These are phyloP conservation scores for Coniferiporia sulphurascens DNA, from an alignment of 1,284 basidiomycete genomes.

Conservation along the genomic window DNA sequence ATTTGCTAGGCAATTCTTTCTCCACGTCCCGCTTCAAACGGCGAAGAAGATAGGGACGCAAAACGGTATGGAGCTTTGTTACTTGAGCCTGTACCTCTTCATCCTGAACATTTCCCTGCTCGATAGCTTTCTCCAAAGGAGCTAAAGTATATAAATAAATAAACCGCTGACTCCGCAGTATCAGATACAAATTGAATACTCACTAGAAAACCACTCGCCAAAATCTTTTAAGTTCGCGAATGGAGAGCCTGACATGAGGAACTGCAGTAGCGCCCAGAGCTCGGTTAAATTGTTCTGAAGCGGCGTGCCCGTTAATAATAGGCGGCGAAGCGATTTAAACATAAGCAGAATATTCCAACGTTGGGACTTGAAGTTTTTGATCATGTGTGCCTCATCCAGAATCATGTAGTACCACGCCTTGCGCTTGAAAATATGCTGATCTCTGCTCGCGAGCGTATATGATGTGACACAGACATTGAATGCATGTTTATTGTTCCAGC, in stretches of 20 bases:
- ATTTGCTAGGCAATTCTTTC: constrained; percentile 93
- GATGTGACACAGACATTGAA: constrained; percentile 98
- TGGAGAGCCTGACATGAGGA: constrained; percentile 90
- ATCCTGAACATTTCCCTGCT: constrained; percentile 75
- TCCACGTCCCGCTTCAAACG: constrained; percentile 95
- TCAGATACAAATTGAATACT: constrained; percentile 28
- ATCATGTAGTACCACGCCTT: constrained; percentile 98
- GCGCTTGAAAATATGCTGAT: constrained; percentile 92
- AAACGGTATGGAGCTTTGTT: constrained; percentile 84
- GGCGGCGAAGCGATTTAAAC: constrained; percentile 85
- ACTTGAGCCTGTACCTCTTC: constrained; percentile 88
- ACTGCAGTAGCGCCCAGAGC: constrained; percentile 92
- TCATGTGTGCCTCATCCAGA: constrained; percentile 96
- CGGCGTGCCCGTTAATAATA: constrained; percentile 91
- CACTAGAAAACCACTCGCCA: constrained; percentile 95
- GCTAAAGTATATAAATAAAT: constrained; percentile 41
- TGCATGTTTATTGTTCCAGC: constrained; percentile 89
- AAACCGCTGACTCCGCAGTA: not conserved
- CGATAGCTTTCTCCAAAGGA: constrained; percentile 91
- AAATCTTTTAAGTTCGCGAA: constrained; percentile 95
- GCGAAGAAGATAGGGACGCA: constrained; percentile 92
- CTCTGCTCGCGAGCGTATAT: constrained; percentile 89
- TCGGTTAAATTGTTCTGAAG: constrained; percentile 96
- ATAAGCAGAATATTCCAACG: constrained; percentile 94
- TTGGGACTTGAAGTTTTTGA: constrained; percentile 97